Evolutionary conservation across 2,329 filamentous ascomycete species (phyloP).

Genomic region (Phaeomoniella chlamydospora): DNA sequence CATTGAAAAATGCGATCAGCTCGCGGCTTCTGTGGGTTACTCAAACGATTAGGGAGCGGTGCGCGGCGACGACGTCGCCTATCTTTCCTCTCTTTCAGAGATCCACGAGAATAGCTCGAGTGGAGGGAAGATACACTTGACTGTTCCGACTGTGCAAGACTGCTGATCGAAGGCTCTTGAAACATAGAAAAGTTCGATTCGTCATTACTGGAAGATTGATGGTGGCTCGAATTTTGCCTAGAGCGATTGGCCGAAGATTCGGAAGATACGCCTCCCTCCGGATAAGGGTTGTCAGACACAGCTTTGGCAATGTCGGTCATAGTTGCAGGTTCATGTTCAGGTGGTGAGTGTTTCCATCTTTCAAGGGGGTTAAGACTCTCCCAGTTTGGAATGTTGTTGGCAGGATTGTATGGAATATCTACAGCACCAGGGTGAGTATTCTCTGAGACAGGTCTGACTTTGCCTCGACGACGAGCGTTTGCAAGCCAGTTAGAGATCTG

Average conservation of each 20-base stretch:
- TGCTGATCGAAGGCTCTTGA: slow-evolving; percentile 37
- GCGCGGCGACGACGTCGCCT: slow-evolving; percentile 40
- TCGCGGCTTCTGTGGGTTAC: slow-evolving; percentile 23
- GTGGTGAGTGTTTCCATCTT: slow-evolving; percentile 55
- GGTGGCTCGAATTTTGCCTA: slow-evolving; percentile 15
- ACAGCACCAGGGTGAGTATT: slow-evolving; percentile 59
- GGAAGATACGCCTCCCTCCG: slow-evolving; percentile 4
- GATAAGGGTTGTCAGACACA: slow-evolving; percentile 29
- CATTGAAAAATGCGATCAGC: slow-evolving; percentile 38
- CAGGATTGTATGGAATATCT: slow-evolving; percentile 53
- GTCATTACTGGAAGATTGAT: slow-evolving; percentile 28
- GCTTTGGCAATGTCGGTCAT: slow-evolving; percentile 50
- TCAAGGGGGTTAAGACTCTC: slow-evolving; percentile 48
- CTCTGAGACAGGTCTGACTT: slow-evolving; percentile 46
- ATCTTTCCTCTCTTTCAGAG: slow-evolving; percentile 38
- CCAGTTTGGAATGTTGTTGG: slow-evolving; percentile 35
- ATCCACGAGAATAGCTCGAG: slow-evolving; percentile 43
- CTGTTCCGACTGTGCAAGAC: slow-evolving; percentile 37
- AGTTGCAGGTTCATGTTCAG: slow-evolving; percentile 54
- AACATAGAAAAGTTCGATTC: slow-evolving; percentile 39
- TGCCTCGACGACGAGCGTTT: slow-evolving; percentile 72
- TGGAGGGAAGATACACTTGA: slow-evolving; percentile 36
- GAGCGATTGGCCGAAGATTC: slow-evolving; percentile 12
- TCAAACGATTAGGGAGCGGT: slow-evolving; percentile 23
- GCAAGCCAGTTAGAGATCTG: slow-evolving; percentile 91